Conservation (phyloP, 768 basidiomycete species). For the Coprinellus micaceus region DNA sequence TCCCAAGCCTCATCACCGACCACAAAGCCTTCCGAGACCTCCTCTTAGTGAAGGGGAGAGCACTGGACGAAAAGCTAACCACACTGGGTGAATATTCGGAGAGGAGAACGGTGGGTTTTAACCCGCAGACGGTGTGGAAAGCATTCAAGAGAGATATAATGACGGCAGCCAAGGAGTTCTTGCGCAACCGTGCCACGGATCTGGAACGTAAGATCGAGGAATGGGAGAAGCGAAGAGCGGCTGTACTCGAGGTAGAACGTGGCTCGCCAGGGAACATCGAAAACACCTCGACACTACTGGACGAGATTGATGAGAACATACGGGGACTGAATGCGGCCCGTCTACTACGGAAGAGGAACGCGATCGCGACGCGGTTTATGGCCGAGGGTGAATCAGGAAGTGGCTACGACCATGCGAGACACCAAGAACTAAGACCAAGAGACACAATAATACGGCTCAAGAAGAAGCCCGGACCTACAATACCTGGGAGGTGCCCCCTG, state of each 20-base stretch:
- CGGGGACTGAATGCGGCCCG: background rate
- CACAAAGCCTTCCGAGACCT: constrained; percentile 11
- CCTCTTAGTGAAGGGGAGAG: background rate
- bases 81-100: background rate
- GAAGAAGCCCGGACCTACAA: background rate
- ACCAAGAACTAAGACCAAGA: constrained; percentile 9
- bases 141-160: background rate
- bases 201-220: background rate
- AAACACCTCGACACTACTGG: background rate
- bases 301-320: background rate
- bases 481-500: background rate
- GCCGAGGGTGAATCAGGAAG: constrained; percentile 9
- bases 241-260: background rate
- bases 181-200: background rate
- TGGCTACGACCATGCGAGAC: constrained; percentile 7
- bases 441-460: constrained; percentile 10
- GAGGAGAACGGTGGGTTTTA: background rate
- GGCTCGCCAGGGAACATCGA: background rate
- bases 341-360: background rate
- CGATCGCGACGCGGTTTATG: background rate
- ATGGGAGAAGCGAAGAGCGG: background rate
- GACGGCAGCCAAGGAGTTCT: background rate
- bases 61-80: background rate
- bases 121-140: background rate
- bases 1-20: constrained; percentile 16